A percentile compares a stretch with the other conserved stretches of the same genome.
Evolutionary conservation across 345 rosid genomes (phyloP).

Genomic region (Salix purpurea): DNA sequence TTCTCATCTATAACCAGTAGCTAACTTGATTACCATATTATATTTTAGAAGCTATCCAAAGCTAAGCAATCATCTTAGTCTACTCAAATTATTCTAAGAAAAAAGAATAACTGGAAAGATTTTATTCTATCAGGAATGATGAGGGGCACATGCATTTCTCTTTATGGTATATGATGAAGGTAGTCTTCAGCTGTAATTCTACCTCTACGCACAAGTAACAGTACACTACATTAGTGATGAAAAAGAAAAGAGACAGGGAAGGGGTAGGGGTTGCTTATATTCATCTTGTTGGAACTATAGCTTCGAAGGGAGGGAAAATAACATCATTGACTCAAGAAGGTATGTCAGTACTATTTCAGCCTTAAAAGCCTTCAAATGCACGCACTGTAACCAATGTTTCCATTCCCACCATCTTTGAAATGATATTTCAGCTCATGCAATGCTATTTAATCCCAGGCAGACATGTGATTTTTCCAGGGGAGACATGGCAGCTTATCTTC

Average conservation of each 20-base stretch:
- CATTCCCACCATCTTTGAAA: constrained; percentile 1
- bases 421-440: constrained; percentile 2
- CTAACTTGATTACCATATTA: neutral
- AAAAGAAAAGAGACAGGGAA: neutral
- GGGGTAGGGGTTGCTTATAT: neutral
- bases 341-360: constrained; percentile 31
- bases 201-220: neutral
- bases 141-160: constrained; percentile 29
- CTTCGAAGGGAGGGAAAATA: constrained; percentile 37
- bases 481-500: constrained; percentile 31
- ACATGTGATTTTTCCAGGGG: constrained; percentile 16
- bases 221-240: constrained; percentile 5
- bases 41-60: neutral
- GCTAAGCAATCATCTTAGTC: neutral
- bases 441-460: constrained; percentile 34
- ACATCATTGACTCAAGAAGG: constrained; percentile 28
- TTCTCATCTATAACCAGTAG: neutral
- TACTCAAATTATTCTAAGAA: neutral
- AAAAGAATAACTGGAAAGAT: neutral
- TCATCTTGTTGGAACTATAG: constrained; percentile 17
- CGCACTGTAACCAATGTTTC: constrained; percentile 21
- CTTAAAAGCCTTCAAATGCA: constrained; percentile 31
- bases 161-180: constrained; percentile 34
- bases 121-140: constrained; percentile 28
- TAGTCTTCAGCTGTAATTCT: constrained; percentile 23